Conservation (phyloP, 371 early-diverging fungal species). For the Catenaria anguillulae region DNA sequence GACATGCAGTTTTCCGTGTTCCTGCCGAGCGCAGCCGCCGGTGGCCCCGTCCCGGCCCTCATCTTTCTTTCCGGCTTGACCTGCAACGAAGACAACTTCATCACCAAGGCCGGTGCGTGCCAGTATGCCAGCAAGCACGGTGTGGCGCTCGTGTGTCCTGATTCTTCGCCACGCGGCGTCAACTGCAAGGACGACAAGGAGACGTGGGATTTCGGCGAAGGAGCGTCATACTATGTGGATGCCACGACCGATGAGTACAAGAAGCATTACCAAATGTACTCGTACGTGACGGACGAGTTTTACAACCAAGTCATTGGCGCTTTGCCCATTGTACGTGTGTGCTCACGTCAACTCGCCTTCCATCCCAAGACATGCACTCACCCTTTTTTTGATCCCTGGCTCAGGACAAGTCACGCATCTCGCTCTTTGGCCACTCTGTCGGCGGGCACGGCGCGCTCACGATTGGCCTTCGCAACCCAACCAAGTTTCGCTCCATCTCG, state of each 20-base stretch:
- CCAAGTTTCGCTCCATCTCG: constrained; percentile 50
- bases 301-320: constrained; percentile 33
- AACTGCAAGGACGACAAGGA: constrained; percentile 33
- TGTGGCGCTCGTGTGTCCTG: constrained; percentile 62
- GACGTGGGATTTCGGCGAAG: constrained; percentile 45
- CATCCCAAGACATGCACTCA: neutral
- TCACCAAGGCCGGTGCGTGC: constrained; percentile 66
- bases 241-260: constrained; percentile 56
- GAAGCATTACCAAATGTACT: constrained; percentile 66
- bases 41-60: constrained; percentile 18
- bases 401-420: constrained; percentile 41
- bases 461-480: constrained; percentile 50
- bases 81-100: constrained; percentile 71
- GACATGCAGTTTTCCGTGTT: constrained; percentile 66
- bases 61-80: constrained; percentile 31
- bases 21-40: too few species aligned
- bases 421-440: constrained; percentile 71
- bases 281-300: constrained; percentile 62
- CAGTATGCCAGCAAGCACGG: constrained; percentile 45
- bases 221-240: constrained; percentile 75
- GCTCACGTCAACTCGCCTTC: neutral
- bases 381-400: neutral
- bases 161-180: constrained; percentile 57
- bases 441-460: constrained; percentile 87
- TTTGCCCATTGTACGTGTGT: constrained; percentile 40